Conservation (phyloP, 441 rosid genomes). For the Pelargonium cotyledonis region DNA sequence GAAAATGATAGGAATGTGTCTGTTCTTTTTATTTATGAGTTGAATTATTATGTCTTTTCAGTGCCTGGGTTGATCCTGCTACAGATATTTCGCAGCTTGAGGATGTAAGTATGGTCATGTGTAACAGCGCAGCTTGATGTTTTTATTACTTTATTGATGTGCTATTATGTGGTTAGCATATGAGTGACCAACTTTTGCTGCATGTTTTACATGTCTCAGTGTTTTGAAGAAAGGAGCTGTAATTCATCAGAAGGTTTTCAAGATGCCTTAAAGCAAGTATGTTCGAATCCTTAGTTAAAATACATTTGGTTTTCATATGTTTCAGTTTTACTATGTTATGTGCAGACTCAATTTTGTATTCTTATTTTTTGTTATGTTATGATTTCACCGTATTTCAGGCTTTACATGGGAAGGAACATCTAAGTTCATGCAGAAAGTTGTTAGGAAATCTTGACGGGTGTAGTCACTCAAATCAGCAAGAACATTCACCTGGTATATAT, state of each 20-base stretch:
- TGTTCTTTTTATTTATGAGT: neutral
- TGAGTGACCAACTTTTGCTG: neutral
- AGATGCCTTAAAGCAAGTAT: conserved; percentile 23
- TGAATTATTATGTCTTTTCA: conserved; percentile 11
- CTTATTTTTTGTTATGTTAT: conserved; percentile 3
- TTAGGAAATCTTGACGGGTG: conserved; percentile 16
- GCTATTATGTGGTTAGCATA: neutral
- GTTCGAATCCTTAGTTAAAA: neutral
- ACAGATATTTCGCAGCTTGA: conserved; percentile 25
- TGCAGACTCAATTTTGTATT: neutral
- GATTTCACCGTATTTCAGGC: conserved; percentile 17
- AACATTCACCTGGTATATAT: conserved; percentile 23
- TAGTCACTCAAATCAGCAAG: conserved; percentile 14
- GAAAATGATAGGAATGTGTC: neutral
- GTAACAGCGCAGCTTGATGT: neutral
- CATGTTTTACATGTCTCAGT: conserved; percentile 16
- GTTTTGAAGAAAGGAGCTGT: conserved; percentile 24
- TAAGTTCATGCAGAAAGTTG: conserved; percentile 10
- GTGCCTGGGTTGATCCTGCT: conserved; percentile 29
- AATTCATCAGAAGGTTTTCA: conserved; percentile 18
- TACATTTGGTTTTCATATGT: neutral
- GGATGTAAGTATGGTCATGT: conserved; percentile 16
- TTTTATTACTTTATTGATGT: neutral
- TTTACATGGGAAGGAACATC: conserved; percentile 21
- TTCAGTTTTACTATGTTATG: too few species aligned